Conservation (phyloP, 768 basidiomycete species). For the Tulasnella sp. region DNA sequence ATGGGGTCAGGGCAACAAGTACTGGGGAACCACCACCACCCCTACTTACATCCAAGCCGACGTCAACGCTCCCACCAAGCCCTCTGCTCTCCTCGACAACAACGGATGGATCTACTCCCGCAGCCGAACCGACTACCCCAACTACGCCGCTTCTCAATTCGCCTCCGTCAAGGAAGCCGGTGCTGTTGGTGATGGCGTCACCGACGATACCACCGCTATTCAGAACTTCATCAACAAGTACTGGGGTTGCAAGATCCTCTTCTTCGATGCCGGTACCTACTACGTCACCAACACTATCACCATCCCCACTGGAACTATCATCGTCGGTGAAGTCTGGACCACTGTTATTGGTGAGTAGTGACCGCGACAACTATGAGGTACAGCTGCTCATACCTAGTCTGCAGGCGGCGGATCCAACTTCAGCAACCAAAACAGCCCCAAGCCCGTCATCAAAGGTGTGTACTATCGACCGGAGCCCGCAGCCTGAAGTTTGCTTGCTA, state of each 20-base stretch:
- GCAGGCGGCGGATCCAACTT: too few relatives aligned
- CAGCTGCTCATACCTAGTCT: not conserved
- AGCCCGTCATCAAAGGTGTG: slow-evolving; percentile 44
- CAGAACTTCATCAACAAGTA: too few relatives aligned
- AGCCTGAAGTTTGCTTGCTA: not conserved
- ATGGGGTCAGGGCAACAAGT: slow-evolving; percentile 85
- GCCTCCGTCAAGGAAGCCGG: too few relatives aligned
- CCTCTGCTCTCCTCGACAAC: slow-evolving; percentile 52
- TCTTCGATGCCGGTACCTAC: too few relatives aligned
- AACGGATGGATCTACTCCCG: slow-evolving; percentile 30
- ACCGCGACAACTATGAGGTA: not conserved
- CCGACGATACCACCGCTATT: slow-evolving; percentile 82
- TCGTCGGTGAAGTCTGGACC: too few relatives aligned
- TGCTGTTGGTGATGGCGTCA: slow-evolving; percentile 62
- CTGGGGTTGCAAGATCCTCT: too few relatives aligned
- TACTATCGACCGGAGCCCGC: not conserved
- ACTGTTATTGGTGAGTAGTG: too few relatives aligned
- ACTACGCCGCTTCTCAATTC: too few relatives aligned
- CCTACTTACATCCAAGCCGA: slow-evolving; percentile 51
- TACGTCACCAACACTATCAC: too few relatives aligned
- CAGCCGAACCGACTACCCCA: too few relatives aligned
- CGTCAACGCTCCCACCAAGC: slow-evolving; percentile 52
- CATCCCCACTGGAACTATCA: too few relatives aligned
- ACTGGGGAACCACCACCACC: slow-evolving; percentile 41
- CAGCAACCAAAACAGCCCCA: slow-evolving; percentile 46